Evolutionary conservation across 106 monocot genomes (phyloP).

Genomic region (Alisma plantagoaquatica): DNA sequence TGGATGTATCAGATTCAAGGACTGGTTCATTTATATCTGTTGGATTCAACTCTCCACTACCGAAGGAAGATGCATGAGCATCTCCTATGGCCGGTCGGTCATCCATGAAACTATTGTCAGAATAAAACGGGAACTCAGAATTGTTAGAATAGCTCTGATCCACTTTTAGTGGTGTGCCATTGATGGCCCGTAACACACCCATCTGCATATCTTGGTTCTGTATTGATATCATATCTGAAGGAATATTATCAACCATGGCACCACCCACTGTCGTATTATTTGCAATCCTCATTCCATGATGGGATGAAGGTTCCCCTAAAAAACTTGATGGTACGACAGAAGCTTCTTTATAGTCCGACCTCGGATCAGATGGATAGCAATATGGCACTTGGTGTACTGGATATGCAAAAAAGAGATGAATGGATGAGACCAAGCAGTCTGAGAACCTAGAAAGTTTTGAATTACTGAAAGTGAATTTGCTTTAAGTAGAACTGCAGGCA

Average conservation of each 20-base stretch:
- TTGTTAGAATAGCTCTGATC: slow-evolving; percentile 53
- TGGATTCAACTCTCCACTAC: slow-evolving; percentile 44
- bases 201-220: slow-evolving; percentile 29
- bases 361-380: slow-evolving; percentile 33
- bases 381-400: slow-evolving; percentile 53
- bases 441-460: too few relatives aligned
- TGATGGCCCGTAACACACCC: slow-evolving; percentile 31
- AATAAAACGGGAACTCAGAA: slow-evolving; percentile 51
- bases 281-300: slow-evolving; percentile 25
- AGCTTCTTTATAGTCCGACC: slow-evolving; percentile 25
- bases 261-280: slow-evolving; percentile 24
- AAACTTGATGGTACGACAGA: slow-evolving; percentile 46
- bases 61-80: slow-evolving; percentile 53
- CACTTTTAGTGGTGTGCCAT: slow-evolving; percentile 45
- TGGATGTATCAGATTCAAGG: slow-evolving; percentile 52
- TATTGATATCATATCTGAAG: slow-evolving; percentile 31
- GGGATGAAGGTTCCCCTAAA: slow-evolving; percentile 30
- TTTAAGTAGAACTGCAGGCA: too few relatives aligned
- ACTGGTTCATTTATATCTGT: slow-evolving; percentile 47
- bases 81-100: slow-evolving; percentile 44
- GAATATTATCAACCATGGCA: slow-evolving; percentile 32
- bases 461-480: too few relatives aligned
- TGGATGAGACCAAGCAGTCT: too few relatives aligned
- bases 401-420: slow-evolving; percentile 2
- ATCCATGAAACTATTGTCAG: slow-evolving; percentile 45